Evolutionary conservation across 2,329 filamentous ascomycete species (phyloP), one percentile per base, ranked within the genome.

Genomic region (Pestalotiopsis sp.): DNA sequence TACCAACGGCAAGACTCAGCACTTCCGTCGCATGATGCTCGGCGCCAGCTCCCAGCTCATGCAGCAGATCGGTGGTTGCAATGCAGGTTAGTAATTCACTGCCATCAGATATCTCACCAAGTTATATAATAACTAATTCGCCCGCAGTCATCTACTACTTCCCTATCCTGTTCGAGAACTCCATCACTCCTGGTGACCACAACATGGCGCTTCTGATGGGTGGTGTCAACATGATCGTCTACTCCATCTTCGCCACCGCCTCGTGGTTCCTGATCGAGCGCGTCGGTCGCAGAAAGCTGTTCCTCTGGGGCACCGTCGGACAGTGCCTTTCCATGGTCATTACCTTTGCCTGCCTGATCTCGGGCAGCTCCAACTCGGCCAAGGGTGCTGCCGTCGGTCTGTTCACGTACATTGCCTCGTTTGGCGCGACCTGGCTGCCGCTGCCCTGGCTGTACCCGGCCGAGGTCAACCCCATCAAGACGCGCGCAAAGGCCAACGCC

Each of bases 351-450:
- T 82, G 84, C 25, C 86, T 93, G 72, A 88, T 93, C 11, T 92
- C 91, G 63, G 89, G 90, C 0, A 86, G 84, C 1, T 85, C 83
- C 0, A 79, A 87, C 0, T 82, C 90, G 4, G 89, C 90, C 2
- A 92, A 91, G 75, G 91, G 91, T 38, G 89, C 91, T 0, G 89
- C 89, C 1, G 89, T 91, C 7, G 90, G 90, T 70, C 79, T 92
- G 11, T 92, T 92, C 79, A 85, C 89, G 4, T 92, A 91, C 78
- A 92, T 92, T 74, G 88, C 88, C 5, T 90, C 89, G 70, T 92
- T 92, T 73, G 90, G 90, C 45, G 89, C 89, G 0, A 90, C 88
- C 1, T 91, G 88, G 85, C 78, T 91, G 9, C 89, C 89, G 17
- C 82, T 67, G 62, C 67, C 89, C 0, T 91, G 89, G 88, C 73